Base-by-base conservation (phyloP, 179 eudicot species). In the Beta corolliflora region DNA sequence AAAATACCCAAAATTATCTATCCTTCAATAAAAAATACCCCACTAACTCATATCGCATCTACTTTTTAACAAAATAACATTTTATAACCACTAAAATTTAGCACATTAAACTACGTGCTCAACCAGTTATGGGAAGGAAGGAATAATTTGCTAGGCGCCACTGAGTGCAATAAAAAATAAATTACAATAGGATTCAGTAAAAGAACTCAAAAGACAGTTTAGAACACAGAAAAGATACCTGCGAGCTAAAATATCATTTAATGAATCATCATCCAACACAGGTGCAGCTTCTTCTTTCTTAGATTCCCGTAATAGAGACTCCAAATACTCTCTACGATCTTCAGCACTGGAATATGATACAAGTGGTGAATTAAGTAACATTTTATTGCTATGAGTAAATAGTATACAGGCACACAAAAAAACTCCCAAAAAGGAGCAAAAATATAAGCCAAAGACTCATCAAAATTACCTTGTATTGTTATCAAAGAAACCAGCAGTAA, bases 241-340 rank as follows among this genome's bases (percentile, higher is more conserved):
- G 84, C 99, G 94, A 55, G 99, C 98, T 87, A 97, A 91, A 71
- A 92, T 80, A 82, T 97, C 92, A 92, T 97, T 97, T 45, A 97
- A 85, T 55, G 97, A 89, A 91, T 97, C 99, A 81, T 97, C 98
- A 80, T 89, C 92, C 80, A 93, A 82, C 82, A 97, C 99, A 82
- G 98, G 97, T 64, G 98, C 94, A 80, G 90, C 97, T 86, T 94
- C 99, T 89, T 97, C 99, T 88, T 93, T 97, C 90, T 97, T 97
- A 83, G 91, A 86, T 85, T 94, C 99, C 79, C 99, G 86, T 77
- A 97, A 88, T 71, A 97, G 95, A 82, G 98, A 83, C 86, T 97
- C 99, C 89, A 97, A 84, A 89, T 97, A 97, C 77, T 94, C 99
- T 82, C 97, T 94, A 74, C 99, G 97, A 82, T 97, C 99, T 86